Evolutionary conservation across 257 asterid genomes (phyloP).

Genomic region (Jacaranda copaia): DNA sequence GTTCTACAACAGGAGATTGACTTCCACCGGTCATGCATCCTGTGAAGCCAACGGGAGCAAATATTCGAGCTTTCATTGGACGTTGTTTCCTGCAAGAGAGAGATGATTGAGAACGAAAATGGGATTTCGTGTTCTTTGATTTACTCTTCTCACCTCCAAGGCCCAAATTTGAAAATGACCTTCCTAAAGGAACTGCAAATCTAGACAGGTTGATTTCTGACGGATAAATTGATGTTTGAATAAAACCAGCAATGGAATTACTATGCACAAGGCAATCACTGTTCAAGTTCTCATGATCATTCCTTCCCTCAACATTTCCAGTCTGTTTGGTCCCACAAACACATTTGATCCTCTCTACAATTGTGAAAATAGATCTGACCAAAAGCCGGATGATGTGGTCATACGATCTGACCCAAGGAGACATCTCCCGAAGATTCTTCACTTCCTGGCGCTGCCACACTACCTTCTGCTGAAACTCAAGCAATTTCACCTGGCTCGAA

Average conservation of each 20-base stretch:
- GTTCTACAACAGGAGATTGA: slow-evolving; percentile 69
- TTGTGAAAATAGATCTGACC: slow-evolving; percentile 68
- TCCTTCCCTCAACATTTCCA: slow-evolving; percentile 42
- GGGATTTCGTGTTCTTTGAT: slow-evolving; percentile 51
- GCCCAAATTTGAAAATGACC: slow-evolving; percentile 79
- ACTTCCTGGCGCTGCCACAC: slow-evolving; percentile 86
- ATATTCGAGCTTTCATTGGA: slow-evolving; percentile 48
- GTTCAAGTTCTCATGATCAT: slow-evolving; percentile 31
- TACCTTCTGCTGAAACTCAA: slow-evolving; percentile 86
- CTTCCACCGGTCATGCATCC: slow-evolving; percentile 77
- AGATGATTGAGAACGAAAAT: slow-evolving; percentile 49
- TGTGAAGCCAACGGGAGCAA: slow-evolving; percentile 61
- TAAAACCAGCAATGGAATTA: slow-evolving; percentile 57
- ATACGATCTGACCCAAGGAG: slow-evolving; percentile 82
- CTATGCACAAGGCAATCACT: slow-evolving; percentile 55
- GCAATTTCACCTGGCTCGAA: slow-evolving; percentile 57
- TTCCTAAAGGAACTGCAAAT: slow-evolving; percentile 59
- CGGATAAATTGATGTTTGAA: slow-evolving; percentile 50
- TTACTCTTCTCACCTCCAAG: slow-evolving; percentile 51
- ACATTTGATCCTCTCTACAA: slow-evolving; percentile 64
- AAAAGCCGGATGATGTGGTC: slow-evolving; percentile 74
- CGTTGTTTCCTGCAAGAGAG: slow-evolving; percentile 42
- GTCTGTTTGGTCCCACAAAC: slow-evolving; percentile 46
- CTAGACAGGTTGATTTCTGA: slow-evolving; percentile 49
- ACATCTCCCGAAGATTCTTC: slow-evolving; percentile 81